Evolutionary conservation across 345 rosid species (phyloP).

Genomic region (Camelina neglecta): DNA sequence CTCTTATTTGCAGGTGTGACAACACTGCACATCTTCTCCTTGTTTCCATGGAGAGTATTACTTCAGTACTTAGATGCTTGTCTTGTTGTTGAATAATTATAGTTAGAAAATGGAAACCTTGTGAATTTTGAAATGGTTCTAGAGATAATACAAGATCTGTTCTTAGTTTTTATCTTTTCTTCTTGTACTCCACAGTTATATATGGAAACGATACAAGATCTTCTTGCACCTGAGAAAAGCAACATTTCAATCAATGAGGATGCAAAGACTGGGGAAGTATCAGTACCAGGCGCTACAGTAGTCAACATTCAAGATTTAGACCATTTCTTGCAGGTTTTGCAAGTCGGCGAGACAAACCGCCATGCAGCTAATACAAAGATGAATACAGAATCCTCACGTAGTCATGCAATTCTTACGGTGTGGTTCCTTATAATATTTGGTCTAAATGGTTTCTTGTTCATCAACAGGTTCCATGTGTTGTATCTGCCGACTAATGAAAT

Average conservation of each 20-base stretch:
- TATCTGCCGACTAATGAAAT: constrained; percentile 5
- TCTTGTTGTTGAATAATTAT: constrained; percentile 18
- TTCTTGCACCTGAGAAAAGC: constrained; percentile 80
- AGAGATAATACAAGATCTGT: not conserved
- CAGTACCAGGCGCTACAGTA: constrained; percentile 71
- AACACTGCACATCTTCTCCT: constrained; percentile 37
- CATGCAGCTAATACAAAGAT: constrained; percentile 87
- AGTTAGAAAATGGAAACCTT: not conserved
- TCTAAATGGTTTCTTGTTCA: constrained; percentile 28
- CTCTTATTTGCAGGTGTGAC: constrained; percentile 83
- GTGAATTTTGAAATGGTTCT: not conserved
- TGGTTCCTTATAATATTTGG: constrained; percentile 30
- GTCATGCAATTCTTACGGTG: constrained; percentile 95
- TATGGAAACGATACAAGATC: constrained; percentile 94
- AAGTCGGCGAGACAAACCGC: constrained; percentile 86
- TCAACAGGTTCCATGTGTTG: constrained; percentile 10
- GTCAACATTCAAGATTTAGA: constrained; percentile 66
- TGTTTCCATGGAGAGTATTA: constrained; percentile 6
- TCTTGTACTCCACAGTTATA: constrained; percentile 60
- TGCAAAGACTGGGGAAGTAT: constrained; percentile 82
- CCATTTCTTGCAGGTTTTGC: constrained; percentile 76
- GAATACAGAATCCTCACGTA: constrained; percentile 96
- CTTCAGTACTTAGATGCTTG: constrained; percentile 17
- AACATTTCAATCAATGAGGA: constrained; percentile 81
- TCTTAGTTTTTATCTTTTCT: not conserved